Conservation (phyloP, 768 basidiomycete genomes). For the Hortiboletus flavorubellus region DNA sequence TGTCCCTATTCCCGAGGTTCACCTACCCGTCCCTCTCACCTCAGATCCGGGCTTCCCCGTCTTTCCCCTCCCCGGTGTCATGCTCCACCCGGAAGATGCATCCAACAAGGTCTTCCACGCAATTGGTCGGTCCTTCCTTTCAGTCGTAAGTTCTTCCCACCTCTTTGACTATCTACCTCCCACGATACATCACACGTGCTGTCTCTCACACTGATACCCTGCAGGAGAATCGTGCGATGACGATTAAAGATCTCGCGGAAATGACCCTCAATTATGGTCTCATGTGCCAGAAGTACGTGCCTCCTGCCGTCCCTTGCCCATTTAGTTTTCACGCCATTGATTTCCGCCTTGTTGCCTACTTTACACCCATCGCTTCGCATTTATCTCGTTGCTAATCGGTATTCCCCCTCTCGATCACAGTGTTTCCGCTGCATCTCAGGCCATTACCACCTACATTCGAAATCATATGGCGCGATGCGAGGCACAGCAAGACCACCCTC, state of each 20-base stretch:
- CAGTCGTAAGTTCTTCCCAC: constrained; percentile 51
- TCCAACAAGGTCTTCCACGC: constrained; percentile 69
- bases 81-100: constrained; percentile 74
- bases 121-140: constrained; percentile 68
- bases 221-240: constrained; percentile 80
- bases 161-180: constrained; percentile 9
- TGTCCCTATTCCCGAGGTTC: constrained; percentile 24
- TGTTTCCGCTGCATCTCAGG: constrained; percentile 74
- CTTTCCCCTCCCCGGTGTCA: constrained; percentile 62
- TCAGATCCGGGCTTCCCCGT: constrained; percentile 28
- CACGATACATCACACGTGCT: constrained; percentile 18
- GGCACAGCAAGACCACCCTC: constrained; percentile 64
- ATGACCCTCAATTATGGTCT: constrained; percentile 62
- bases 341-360: neutral
- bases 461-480: constrained; percentile 71
- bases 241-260: constrained; percentile 81
- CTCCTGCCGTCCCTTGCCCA: constrained; percentile 4
- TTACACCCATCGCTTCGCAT: constrained; percentile 6
- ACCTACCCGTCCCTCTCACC: constrained; percentile 15
- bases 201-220: constrained; percentile 6
- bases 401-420: constrained; percentile 33
- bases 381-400: constrained; percentile 13
- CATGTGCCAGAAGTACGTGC: constrained; percentile 69
- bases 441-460: constrained; percentile 80
- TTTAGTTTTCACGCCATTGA: constrained; percentile 12